Evolutionary conservation across 306 rosid genomes (phyloP), one percentile per base, ranked within the genome.

Genomic region (Amphicarpaea edgeworthii): DNA sequence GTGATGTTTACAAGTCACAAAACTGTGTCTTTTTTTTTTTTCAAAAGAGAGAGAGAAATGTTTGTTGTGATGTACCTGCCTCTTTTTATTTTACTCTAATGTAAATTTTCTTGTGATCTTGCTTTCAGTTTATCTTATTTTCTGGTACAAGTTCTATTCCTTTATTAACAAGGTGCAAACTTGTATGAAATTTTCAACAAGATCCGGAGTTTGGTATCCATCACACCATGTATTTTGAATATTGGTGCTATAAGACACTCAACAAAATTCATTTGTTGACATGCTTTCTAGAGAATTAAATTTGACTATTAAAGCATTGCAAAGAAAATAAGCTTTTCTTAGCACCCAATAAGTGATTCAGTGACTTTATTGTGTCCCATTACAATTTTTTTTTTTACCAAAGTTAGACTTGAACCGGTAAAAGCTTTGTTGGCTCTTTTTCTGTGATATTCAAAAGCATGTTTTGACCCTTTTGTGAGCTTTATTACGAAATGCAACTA

Each of bases 1-100:
- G 73, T 15, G 72, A 42, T 74, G 76, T 49, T 68, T 70, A 69
- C 45, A 46, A 20, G 65, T 65, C 24, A 71, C 71, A 72, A 12
- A 55, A 70, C 23, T 26, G 30, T 80, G 55, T 61, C 12, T 68
- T 62, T 63, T 7, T 16, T 5, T 34, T 62, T 63, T 42, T 0
- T 2, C 17, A 2, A 3, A 14, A 20, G 1, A 21, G 4, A 20
- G 14, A 53, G 15, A 42, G 61, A 66, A 46, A 37, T 41, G 81
- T 42, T 75, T 81, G 81, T 5, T 75, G 42, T 24, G 24, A 37
- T 16, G 57, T 66, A 42, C 38, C n/a, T 47, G 41, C 3, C 54
- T 42, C 8, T 32, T 38, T 76, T 23, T 63, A 23, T 37, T 64
- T 63, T 6, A 63, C n/a, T 14, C 6, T 8, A 49, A 34, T 4